Evolutionary conservation across 805 yeast genomes (phyloP).

Genomic region (Brettanomyces naardenensis): DNA sequence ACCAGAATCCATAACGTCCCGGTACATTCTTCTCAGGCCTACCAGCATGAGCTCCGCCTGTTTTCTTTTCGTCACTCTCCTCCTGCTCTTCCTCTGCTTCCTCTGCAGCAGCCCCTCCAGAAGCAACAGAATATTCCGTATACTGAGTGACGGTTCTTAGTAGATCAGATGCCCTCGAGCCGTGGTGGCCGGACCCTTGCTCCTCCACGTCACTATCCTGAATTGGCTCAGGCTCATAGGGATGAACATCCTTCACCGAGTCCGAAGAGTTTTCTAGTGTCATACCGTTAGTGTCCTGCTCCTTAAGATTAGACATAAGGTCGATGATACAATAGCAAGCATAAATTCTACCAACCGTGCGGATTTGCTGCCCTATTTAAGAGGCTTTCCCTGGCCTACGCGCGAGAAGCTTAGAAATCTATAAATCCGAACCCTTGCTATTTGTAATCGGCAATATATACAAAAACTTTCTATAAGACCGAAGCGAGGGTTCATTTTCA

Average conservation of each 20-base stretch:
- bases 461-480: no score
- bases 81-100: constrained; percentile 2
- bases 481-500: no score
- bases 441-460: no score
- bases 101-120: constrained; percentile 8
- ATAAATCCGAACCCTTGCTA: no score
- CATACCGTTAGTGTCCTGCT: no score
- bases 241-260: background rate
- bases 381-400: no score
- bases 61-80: constrained; percentile 1
- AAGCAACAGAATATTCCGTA: constrained; percentile 15
- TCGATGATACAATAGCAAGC: no score
- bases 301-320: no score
- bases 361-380: no score
- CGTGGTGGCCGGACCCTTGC: background rate
- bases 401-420: no score
- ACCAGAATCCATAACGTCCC: constrained; percentile 10
- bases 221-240: background rate
- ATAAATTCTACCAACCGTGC: no score
- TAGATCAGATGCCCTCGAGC: constrained; percentile 3
- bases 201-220: background rate
- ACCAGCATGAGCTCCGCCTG: background rate
- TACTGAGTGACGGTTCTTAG: constrained; percentile 17
- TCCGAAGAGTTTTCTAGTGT: no score
- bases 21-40: constrained; percentile 1